Conservation (phyloP, 495 filamentous ascomycete species). For the Friedmanniomyces endolithicus region DNA sequence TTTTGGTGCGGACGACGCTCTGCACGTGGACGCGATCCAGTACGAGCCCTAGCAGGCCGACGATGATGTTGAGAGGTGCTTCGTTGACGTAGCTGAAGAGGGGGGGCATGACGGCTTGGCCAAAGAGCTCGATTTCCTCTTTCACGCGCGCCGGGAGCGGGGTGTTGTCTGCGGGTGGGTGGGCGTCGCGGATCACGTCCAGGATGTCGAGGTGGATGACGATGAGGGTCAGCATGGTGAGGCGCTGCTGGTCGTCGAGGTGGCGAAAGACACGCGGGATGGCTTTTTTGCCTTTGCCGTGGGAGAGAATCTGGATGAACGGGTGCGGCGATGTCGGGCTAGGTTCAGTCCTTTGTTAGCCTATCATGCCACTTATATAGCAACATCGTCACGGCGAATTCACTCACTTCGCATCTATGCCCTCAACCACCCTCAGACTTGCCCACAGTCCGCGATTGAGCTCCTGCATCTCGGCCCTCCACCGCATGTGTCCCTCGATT, state of each 20-base stretch:
- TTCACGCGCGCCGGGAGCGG: conserved; percentile 50
- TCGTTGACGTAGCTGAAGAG: conserved; percentile 82
- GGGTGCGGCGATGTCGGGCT: conserved; percentile 58
- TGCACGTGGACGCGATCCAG: conserved; percentile 70
- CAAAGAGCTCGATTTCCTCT: conserved; percentile 87
- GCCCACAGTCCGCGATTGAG: conserved; percentile 77
- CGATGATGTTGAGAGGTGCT: conserved; percentile 76
- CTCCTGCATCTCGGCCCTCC: conserved; percentile 53
- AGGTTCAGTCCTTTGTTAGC: not conserved
- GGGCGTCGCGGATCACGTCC: conserved; percentile 72
- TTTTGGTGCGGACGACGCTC: conserved; percentile 62
- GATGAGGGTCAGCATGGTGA: conserved; percentile 90
- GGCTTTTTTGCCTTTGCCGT: conserved; percentile 89
- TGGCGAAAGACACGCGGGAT: conserved; percentile 91
- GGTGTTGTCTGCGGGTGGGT: conserved; percentile 55
- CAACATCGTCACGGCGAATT: not conserved
- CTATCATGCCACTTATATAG: too few species aligned
- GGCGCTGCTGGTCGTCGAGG: conserved; percentile 78
- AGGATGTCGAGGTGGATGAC: conserved; percentile 84
- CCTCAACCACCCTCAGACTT: conserved; percentile 78
- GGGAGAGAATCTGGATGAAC: conserved; percentile 92
- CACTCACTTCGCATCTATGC: conserved; percentile 53
- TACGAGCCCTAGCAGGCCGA: conserved; percentile 74
- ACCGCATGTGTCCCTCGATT: conserved; percentile 55
- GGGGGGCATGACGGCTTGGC: conserved; percentile 72